A percentile compares a stretch with the other conserved stretches of the same genome.
These are phyloP conservation scores for Cyclotella baltica DNA, from an alignment of 108 stramenopile species.

Conservation along the genomic window DNA sequence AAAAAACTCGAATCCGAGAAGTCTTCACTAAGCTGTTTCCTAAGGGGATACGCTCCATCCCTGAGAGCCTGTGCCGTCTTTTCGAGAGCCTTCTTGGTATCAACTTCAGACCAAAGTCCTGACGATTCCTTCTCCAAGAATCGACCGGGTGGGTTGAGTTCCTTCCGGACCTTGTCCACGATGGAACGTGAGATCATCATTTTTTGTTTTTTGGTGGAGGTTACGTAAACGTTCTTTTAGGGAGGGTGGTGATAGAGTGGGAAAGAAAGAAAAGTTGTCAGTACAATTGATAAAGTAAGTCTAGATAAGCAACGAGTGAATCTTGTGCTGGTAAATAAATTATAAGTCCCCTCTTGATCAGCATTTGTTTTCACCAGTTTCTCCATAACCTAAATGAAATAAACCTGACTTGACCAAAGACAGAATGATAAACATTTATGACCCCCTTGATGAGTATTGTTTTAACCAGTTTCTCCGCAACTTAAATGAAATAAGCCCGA, in stretches of 20 bases:
- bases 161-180: slow-evolving; percentile 64
- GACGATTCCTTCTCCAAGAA: slow-evolving; percentile 77
- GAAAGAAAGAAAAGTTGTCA: not conserved
- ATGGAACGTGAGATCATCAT: slow-evolving; percentile 75
- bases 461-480: too few species aligned
- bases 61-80: slow-evolving; percentile 84
- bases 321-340: too few species aligned
- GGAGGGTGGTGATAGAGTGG: too few species aligned
- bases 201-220: slow-evolving; percentile 76
- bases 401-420: too few species aligned
- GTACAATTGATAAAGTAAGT: not conserved
- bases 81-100: slow-evolving; percentile 74
- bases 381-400: too few species aligned
- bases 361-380: too few species aligned
- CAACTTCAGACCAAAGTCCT: slow-evolving; percentile 71
- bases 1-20: slow-evolving; percentile 67
- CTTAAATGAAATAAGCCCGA: too few species aligned
- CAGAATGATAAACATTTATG: too few species aligned
- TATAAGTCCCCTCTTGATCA: too few species aligned
- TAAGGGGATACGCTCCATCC: slow-evolving; percentile 72
- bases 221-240: slow-evolving; percentile 73
- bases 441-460: too few species aligned
- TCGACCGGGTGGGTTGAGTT: slow-evolving; percentile 71
- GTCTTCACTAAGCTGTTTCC: slow-evolving; percentile 72
- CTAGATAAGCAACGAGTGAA: not conserved